phyloP scores from a whole-genome alignment of 805 yeast species.

The Wickerhamomyces strasburgensis region DNA sequence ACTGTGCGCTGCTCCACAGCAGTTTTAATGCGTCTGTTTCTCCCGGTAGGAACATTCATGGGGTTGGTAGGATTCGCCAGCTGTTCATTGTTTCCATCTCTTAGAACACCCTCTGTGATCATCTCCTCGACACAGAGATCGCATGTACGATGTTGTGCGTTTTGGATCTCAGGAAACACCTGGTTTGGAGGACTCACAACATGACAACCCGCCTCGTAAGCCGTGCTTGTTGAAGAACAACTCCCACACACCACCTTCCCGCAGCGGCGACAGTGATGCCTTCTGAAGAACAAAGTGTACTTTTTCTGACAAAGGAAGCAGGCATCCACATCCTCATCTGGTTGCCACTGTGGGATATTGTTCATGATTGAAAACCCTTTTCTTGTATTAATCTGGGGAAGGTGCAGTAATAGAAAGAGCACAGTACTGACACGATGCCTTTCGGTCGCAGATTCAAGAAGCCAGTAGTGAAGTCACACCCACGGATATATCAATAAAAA shows the following conservation, averaged over 20 bases:
- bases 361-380: too few species aligned
- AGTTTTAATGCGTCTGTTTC: constrained; percentile 4
- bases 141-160: constrained; percentile 67
- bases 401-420: too few species aligned
- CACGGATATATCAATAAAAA: too few species aligned
- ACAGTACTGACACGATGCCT: too few species aligned
- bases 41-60: constrained; percentile 12
- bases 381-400: too few species aligned
- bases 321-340: constrained; percentile 45
- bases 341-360: constrained; percentile 57
- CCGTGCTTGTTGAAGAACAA: constrained; percentile 52
- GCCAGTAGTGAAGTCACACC: too few species aligned
- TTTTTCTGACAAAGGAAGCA: constrained; percentile 52
- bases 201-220: constrained; percentile 54
- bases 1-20: constrained; percentile 6
- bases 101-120: constrained; percentile 11
- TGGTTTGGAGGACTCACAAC: constrained; percentile 52
- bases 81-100: constrained; percentile 4
- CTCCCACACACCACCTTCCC: constrained; percentile 72
- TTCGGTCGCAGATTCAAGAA: too few species aligned
- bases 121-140: constrained; percentile 66
- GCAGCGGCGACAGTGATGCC: constrained; percentile 82
- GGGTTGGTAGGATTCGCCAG: constrained; percentile 5
- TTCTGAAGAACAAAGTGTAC: constrained; percentile 60
- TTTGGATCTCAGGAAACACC: constrained; percentile 41